Evolutionary conservation across 768 basidiomycete species (phyloP).

Genomic region (Boletus reticulatus): DNA sequence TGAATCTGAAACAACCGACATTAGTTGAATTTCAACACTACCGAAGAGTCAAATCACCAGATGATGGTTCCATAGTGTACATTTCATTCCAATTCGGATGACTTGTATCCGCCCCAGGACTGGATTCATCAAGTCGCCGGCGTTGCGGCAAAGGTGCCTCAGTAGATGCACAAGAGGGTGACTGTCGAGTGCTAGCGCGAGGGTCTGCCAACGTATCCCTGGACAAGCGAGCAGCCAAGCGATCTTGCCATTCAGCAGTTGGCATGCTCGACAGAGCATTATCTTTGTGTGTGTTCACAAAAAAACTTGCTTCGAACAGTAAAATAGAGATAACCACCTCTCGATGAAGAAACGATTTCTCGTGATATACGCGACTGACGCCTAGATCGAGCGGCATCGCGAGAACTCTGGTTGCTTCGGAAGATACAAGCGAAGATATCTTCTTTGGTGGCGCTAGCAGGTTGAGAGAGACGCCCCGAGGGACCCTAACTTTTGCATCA

Average conservation of each 20-base stretch:
- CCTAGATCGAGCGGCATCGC: slow-evolving; percentile 59
- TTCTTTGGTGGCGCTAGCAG: slow-evolving; percentile 65
- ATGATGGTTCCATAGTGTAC: slow-evolving; percentile 52
- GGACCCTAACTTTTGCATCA: slow-evolving; percentile 51
- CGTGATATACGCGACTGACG: slow-evolving; percentile 75
- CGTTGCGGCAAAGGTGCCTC: slow-evolving; percentile 43
- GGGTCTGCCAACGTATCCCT: slow-evolving; percentile 19
- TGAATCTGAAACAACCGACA: slow-evolving; percentile 25
- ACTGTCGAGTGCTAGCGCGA: slow-evolving; percentile 6
- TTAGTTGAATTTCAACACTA: slow-evolving; percentile 1
- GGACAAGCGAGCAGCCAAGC: slow-evolving; percentile 54
- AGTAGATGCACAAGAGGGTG: slow-evolving; percentile 28
- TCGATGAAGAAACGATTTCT: slow-evolving; percentile 74
- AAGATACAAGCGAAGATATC: slow-evolving; percentile 77
- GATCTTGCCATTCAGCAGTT: slow-evolving; percentile 78
- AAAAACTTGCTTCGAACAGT: not conserved
- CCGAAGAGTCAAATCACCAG: slow-evolving; percentile 22
- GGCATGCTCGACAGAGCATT: slow-evolving; percentile 60
- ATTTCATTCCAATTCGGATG: slow-evolving; percentile 56
- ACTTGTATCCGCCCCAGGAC: slow-evolving; percentile 7
- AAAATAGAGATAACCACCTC: slow-evolving; percentile 37
- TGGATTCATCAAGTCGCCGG: slow-evolving; percentile 40
- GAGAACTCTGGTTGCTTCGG: slow-evolving; percentile 50
- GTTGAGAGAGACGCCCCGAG: slow-evolving; percentile 59
- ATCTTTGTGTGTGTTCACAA: slow-evolving; percentile 36